A percentile compares a stretch with the other conserved stretches of the same genome.
Evolutionary conservation across 2,329 filamentous ascomycete species (phyloP).

Genomic region (Pyricularia grisea): DNA sequence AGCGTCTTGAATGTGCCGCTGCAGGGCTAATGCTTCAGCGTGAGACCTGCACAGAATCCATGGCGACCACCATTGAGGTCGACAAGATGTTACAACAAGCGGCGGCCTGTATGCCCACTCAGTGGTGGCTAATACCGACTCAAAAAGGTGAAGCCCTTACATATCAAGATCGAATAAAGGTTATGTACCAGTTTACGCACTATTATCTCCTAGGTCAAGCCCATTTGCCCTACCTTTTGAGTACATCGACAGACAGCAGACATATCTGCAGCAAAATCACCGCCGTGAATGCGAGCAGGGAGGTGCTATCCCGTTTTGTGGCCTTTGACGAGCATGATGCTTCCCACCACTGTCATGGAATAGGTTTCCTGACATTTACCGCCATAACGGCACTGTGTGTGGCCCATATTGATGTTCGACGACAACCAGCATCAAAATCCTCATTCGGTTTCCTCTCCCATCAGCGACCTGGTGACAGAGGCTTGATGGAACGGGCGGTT

Average conservation of each 20-base stretch:
- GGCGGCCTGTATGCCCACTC: slow-evolving; percentile 24
- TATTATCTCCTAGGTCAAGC: slow-evolving; percentile 31
- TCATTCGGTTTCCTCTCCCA: slow-evolving; percentile 23
- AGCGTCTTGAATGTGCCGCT: slow-evolving; percentile 23
- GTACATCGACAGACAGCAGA: slow-evolving; percentile 15
- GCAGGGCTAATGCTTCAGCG: slow-evolving; percentile 27
- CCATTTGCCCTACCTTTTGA: slow-evolving; percentile 35
- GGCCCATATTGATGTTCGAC: slow-evolving; percentile 26
- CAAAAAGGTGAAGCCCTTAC: neutral
- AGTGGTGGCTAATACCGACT: slow-evolving; percentile 30
- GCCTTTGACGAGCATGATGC: slow-evolving; percentile 18
- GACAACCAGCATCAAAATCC: slow-evolving; percentile 11
- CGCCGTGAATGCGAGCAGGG: slow-evolving; percentile 30
- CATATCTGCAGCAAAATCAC: slow-evolving; percentile 27
- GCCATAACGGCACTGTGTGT: slow-evolving; percentile 29
- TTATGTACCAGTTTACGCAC: slow-evolving; percentile 31
- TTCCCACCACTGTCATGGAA: slow-evolving; percentile 30
- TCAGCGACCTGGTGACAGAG: slow-evolving; percentile 30
- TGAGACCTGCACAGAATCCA: slow-evolving; percentile 18
- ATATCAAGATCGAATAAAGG: slow-evolving; percentile 13
- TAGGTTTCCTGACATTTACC: slow-evolving; percentile 31
- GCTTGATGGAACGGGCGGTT: slow-evolving; percentile 26
- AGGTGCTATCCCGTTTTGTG: slow-evolving; percentile 28
- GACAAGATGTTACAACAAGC: slow-evolving; percentile 28
- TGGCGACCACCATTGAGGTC: slow-evolving; percentile 20